Percentiles rank a stretch among this genome's conserved stretches.
Evolutionary conservation across 1,284 basidiomycete species (phyloP).

Genomic region (Boletus mariae): DNA sequence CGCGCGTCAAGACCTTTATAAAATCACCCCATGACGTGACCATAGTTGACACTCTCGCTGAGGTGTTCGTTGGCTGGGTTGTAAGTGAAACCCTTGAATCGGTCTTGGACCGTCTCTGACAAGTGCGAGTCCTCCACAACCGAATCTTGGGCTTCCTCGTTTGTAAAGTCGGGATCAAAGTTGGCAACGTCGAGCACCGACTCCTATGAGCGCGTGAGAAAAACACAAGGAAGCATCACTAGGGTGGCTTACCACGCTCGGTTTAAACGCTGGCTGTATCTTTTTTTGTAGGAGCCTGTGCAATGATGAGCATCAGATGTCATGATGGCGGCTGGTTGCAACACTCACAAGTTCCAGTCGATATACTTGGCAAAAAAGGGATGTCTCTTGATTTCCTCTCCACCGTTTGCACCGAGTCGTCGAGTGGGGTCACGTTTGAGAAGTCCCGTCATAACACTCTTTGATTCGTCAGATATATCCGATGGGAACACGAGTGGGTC

Average conservation of each 20-base stretch:
- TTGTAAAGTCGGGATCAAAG: conserved; percentile 94
- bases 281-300: conserved; percentile 84
- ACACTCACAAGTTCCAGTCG: conserved; percentile 74
- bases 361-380: conserved; percentile 95
- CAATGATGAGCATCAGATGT: conserved; percentile 5
- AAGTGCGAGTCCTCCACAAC: conserved; percentile 91
- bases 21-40: conserved; percentile 32
- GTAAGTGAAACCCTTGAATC: conserved; percentile 87
- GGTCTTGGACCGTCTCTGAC: conserved; percentile 92
- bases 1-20: conserved; percentile 8
- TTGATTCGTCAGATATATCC: conserved; percentile 87
- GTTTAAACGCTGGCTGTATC: conserved; percentile 98
- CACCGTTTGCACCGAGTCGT: conserved; percentile 88
- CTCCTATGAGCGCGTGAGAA: conserved; percentile 44
- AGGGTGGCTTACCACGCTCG: conserved; percentile 72
- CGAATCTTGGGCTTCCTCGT: conserved; percentile 88
- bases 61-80: conserved; percentile 78
- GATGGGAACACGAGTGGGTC: conserved; percentile 93
- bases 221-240: neutral
- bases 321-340: neutral
- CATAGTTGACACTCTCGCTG: conserved; percentile 71
- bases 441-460: conserved; percentile 83
- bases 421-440: conserved; percentile 86
- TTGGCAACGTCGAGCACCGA: conserved; percentile 83
- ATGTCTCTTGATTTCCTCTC: conserved; percentile 95